Base-by-base conservation (phyloP, 1,139 yeast species). In the Hansenula anomala region DNA sequence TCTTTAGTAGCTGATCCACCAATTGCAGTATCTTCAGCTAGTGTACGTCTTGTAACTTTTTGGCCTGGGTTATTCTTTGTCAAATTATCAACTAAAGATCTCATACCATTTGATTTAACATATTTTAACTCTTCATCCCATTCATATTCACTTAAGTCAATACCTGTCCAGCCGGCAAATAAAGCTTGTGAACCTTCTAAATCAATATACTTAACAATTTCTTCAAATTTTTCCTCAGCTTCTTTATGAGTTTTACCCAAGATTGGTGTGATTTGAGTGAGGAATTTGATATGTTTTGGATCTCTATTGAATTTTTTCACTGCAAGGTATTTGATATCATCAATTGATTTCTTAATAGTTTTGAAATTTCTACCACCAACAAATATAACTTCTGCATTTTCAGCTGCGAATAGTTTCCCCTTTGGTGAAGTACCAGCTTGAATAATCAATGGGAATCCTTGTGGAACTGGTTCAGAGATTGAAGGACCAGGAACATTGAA, bases 371-470 rank as follows among this genome's bases (percentile, higher is more conserved):
- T 38, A 17, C 51, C 48, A 23, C 66, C 59, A 18, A 65, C 55
- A 45, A 67, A 67, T 11, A 65, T 64, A 13, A 58, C 60, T 45
- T 67, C 73, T 2, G 71, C 72, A 47, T 66, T 61, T 41, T 59
- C 59, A 16, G 73, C 72, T 13, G 71, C 69, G 50, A 60, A 64
- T 6, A 59, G 57, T 30, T 59, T 58, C 9, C 70, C 69, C 13
- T 58, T 59, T 23, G 57, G 50, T 2, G 68, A 63, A 25, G 67
- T 58, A n/a, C 70, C 70, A 1, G 70, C 70, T 49, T 65, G 70
- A 26, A 64, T 49, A 29, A 66, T 51, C 12, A 65, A 63, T 4
- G 71, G 70, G 15, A 65, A 49, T 43, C 70, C 55, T 43, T 66
- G 71, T 6, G 66, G 65, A 5, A 66, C 55, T 10, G 71, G 71